Evolutionary conservation across 257 asterid genomes (phyloP).

Genomic region (Solanum stenotomum): DNA sequence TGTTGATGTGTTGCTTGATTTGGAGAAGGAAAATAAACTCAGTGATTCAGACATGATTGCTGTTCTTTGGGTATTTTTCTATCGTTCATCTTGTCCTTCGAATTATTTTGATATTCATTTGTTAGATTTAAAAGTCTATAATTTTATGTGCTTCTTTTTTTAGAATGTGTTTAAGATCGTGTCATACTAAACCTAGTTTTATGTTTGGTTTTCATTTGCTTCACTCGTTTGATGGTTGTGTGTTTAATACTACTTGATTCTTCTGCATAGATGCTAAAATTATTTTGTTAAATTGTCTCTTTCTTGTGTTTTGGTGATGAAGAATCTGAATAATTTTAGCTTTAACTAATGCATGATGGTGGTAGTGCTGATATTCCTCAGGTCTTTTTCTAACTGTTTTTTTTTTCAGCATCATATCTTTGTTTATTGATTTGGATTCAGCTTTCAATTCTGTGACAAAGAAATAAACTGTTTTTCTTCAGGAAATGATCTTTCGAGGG

Average conservation of each 20-base stretch:
- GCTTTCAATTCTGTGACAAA: background rate
- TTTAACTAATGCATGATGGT: slow-evolving; percentile 16
- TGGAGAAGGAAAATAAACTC: slow-evolving; percentile 50
- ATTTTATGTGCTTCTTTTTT: background rate
- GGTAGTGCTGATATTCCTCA: background rate
- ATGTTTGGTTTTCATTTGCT: background rate
- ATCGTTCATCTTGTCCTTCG: background rate
- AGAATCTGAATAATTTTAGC: slow-evolving; percentile 42
- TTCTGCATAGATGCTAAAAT: background rate
- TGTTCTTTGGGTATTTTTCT: slow-evolving; percentile 63
- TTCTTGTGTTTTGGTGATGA: slow-evolving; percentile 18
- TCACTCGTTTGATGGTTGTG: background rate
- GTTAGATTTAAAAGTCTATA: background rate
- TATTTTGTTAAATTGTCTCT: slow-evolving; percentile 1
- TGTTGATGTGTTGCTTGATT: slow-evolving; percentile 64
- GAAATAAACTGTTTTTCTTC: background rate
- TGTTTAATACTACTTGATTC: background rate
- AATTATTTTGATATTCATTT: background rate
- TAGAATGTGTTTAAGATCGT: background rate
- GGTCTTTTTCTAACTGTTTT: background rate
- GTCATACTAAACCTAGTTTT: background rate
- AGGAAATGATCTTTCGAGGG: slow-evolving; percentile 89
- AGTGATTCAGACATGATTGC: slow-evolving; percentile 69
- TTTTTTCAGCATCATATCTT: background rate
- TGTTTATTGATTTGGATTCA: background rate